Base-by-base conservation (phyloP, 306 rosid genomes). In the Malus orientalis region DNA sequence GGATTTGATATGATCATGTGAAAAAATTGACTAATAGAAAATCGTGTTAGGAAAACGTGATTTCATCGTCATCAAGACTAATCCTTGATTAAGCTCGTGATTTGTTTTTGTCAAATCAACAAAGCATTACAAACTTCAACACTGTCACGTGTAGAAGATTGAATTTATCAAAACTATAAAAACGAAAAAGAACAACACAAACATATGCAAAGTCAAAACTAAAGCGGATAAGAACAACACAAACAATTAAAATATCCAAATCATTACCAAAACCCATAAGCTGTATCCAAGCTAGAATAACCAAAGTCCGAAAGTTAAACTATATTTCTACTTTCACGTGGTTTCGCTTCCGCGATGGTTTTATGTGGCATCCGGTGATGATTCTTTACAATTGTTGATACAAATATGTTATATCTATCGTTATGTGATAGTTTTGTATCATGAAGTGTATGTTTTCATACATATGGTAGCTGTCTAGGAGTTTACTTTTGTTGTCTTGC, bases 21-120 rank as follows among this genome's bases (percentile, higher is more conserved):
- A 33, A 49, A 71, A 44, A 32, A 57, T 74, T 85, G 85, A 85
- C 84, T 58, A 4, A 11, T 4, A 32, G 15, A 30, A 27, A 15
- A 16, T 32, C 30, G 14, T 25, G 27, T 51, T 62, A 4, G 69
- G 30, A 51, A 57, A 63, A 30, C 22, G 8, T 63, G 33, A 30
- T 16, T 29, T 63, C 68, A 29, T 49, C 20, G 55, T 20, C 55
- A 49, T 49, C 55, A 6, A 6, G 8, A 5, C 55, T 15, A 49
- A 49, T 15, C 8, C 20, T 15, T 49, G 55, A 15, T 49, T 49
- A 49, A 49, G 20, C 55, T 49, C 8, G 20, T 49, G 55, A 49
- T 49, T 49, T 49, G 55, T 14, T 14, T 15, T 49, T 49, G 55
- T 1, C 54, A 49, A 49, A 49, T 49, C 6, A 49, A 49, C 55